A percentile compares a stretch with the other conserved stretches of the same genome.
Conservation (phyloP, 176 grass and related monocot genomes). For the Zoysia japonica region DNA sequence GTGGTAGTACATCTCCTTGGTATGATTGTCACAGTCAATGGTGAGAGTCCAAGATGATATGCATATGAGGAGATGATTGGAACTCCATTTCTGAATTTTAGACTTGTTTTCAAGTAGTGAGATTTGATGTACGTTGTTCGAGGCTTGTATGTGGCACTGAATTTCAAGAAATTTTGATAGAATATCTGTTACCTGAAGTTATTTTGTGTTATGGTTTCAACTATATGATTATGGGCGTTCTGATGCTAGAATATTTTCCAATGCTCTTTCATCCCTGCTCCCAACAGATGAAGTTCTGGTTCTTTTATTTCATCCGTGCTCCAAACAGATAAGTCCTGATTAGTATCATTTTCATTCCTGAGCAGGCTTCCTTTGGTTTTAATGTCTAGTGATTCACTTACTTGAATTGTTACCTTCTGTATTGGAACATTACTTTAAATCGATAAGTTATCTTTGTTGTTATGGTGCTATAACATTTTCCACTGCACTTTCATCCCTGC, state of each 20-base stretch:
- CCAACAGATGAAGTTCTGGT: background rate
- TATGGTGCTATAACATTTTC: too few species aligned
- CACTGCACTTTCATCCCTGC: background rate
- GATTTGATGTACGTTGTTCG: conserved; percentile 24
- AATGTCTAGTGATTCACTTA: too few species aligned
- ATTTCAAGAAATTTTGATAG: conserved; percentile 59
- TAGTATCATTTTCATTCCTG: too few species aligned
- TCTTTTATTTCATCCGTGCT: background rate
- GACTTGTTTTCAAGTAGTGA: conserved; percentile 41
- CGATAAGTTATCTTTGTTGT: too few species aligned
- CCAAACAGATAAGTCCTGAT: background rate
- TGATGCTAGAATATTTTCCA: conserved; percentile 9
- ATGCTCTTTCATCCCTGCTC: background rate
- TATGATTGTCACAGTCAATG: conserved; percentile 30
- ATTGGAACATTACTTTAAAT: too few species aligned
- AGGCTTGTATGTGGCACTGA: conserved; percentile 37
- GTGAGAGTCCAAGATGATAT: conserved; percentile 38
- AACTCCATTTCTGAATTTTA: conserved; percentile 34
- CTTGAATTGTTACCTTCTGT: too few species aligned
- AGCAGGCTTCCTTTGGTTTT: too few species aligned
- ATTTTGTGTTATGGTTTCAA: conserved; percentile 23
- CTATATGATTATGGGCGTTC: conserved; percentile 4
- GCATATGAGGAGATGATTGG: conserved; percentile 45
- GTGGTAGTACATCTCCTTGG: conserved; percentile 39
- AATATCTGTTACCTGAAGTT: conserved; percentile 39